Conservation (phyloP, 805 yeast genomes). For the Priceomyces haplophilus region DNA sequence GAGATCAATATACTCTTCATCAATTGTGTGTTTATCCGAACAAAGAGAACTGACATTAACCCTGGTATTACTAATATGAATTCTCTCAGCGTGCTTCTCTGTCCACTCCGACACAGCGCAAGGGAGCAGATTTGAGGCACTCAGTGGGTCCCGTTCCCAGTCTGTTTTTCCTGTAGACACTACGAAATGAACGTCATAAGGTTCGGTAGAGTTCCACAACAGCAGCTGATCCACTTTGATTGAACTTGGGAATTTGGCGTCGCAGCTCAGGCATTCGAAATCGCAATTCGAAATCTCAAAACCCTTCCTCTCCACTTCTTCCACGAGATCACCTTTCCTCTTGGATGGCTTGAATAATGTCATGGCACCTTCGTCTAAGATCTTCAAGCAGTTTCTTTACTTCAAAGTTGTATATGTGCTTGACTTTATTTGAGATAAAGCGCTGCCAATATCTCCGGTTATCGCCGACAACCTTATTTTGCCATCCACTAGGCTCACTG, state of each 20-base stretch:
- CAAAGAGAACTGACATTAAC: slow-evolving; percentile 56
- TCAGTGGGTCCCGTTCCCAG: slow-evolving; percentile 77
- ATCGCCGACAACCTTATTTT: no score
- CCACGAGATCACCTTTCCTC: not conserved
- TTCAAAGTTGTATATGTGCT: no score
- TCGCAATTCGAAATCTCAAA: slow-evolving; percentile 46
- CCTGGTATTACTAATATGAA: slow-evolving; percentile 35
- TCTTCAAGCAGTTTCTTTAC: no score
- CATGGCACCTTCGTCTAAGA: slow-evolving; percentile 6
- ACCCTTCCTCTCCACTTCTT: slow-evolving; percentile 10
- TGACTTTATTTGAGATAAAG: no score
- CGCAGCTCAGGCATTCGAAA: slow-evolving; percentile 54
- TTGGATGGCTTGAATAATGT: slow-evolving; percentile 2
- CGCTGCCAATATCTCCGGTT: no score
- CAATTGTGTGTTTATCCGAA: slow-evolving; percentile 39
- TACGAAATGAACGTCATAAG: slow-evolving; percentile 67
- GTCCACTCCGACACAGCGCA: slow-evolving; percentile 41
- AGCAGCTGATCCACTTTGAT: slow-evolving; percentile 37
- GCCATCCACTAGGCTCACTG: no score
- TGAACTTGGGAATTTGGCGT: slow-evolving; percentile 49
- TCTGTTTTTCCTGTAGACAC: slow-evolving; percentile 82
- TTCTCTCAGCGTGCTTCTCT: slow-evolving; percentile 9
- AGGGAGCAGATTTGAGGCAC: slow-evolving; percentile 43
- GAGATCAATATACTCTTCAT: slow-evolving; percentile 40
- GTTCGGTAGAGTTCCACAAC: slow-evolving; percentile 69